Evolutionary conservation across 768 basidiomycete genomes (phyloP).

Genomic region (Multifurca ochricompacta): DNA sequence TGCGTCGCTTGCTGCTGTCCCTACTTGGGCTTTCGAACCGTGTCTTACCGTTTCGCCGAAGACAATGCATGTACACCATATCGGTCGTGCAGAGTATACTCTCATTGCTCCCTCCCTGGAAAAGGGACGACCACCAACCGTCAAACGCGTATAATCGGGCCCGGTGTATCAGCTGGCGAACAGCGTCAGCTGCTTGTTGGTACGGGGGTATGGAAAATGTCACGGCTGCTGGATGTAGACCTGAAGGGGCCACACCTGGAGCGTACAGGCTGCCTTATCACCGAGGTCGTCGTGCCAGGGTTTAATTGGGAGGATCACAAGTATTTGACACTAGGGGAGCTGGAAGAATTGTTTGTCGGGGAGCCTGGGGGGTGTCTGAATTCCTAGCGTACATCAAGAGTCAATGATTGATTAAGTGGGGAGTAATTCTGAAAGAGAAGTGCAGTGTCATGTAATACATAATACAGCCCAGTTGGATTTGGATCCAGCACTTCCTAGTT

Average conservation of each 20-base stretch:
- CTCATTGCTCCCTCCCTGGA: conserved; percentile 29
- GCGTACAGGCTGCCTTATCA: conserved; percentile 44
- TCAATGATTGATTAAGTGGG: no score
- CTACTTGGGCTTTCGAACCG: background rate
- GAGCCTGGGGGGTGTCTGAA: conserved; percentile 21
- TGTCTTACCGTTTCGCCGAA: conserved; percentile 18
- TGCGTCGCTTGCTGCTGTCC: conserved; percentile 20
- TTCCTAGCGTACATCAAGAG: conserved; percentile 21
- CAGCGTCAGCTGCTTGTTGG: conserved; percentile 43
- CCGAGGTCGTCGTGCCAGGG: conserved; percentile 52
- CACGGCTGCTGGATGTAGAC: conserved; percentile 40
- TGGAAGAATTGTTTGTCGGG: conserved; percentile 32
- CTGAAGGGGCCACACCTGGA: conserved; percentile 31
- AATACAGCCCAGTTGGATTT: no score
- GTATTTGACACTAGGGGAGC: conserved; percentile 32
- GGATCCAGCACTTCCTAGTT: no score
- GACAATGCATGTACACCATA: conserved; percentile 47
- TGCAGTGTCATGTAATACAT: no score
- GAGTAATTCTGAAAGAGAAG: no score
- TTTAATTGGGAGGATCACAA: conserved; percentile 47
- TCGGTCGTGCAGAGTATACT: conserved; percentile 44
- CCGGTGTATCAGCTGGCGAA: conserved; percentile 36
- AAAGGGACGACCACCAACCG: conserved; percentile 27
- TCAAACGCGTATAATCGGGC: conserved; percentile 39
- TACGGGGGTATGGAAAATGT: conserved; percentile 49